Conservation (phyloP, 768 basidiomycete species). For the Termitomyces eurrhizus region DNA sequence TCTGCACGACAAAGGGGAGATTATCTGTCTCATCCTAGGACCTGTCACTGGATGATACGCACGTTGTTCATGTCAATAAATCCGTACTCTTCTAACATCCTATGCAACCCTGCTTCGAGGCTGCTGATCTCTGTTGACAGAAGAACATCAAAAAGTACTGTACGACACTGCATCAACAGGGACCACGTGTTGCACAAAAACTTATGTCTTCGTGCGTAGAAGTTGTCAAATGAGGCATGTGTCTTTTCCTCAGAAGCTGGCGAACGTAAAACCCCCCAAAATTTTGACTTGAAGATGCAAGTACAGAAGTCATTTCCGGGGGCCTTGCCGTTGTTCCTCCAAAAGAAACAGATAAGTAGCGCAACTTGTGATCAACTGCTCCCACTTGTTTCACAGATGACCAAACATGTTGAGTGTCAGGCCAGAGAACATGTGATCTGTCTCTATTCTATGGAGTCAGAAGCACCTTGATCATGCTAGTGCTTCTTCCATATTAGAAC, state of each 20-base stretch:
- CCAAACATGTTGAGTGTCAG: neutral
- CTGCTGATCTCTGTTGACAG: neutral
- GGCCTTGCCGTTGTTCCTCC: neutral
- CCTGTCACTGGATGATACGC: neutral
- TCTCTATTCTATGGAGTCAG: neutral
- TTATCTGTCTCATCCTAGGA: too few relatives aligned
- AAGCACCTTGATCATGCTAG: neutral
- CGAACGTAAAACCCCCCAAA: neutral
- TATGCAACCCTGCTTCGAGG: neutral
- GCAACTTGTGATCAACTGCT: neutral
- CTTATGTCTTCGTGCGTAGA: neutral
- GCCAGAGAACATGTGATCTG: neutral
- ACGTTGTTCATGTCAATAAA: neutral
- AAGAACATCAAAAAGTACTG: neutral
- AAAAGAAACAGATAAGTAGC: neutral
- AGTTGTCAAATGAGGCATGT: neutral
- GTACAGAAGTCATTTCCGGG: neutral
- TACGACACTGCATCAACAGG: neutral
- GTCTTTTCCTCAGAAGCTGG: neutral
- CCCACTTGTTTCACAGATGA: neutral
- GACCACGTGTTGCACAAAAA: neutral
- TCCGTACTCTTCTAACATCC: neutral
- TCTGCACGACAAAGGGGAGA: neutral
- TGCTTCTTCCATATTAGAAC: slow-evolving; percentile 1
- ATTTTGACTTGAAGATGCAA: neutral